These are phyloP conservation scores for Euphorbia celastroides DNA, from an alignment of 441 rosid genomes.

Conservation along the genomic window DNA sequence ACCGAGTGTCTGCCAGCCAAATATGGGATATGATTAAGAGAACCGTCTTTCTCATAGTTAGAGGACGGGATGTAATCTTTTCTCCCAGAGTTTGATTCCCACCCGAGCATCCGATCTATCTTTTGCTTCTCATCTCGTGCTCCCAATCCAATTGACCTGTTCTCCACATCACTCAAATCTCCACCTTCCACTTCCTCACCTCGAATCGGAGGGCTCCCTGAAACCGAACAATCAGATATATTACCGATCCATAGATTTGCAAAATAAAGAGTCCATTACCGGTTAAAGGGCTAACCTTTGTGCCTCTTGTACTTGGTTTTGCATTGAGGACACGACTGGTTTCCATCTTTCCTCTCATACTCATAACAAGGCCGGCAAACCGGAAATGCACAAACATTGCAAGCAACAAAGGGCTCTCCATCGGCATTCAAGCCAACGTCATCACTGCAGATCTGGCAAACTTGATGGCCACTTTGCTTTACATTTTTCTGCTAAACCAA, in stretches of 20 bases:
- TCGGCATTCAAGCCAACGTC: slow-evolving; percentile 24
- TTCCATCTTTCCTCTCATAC: slow-evolving; percentile 41
- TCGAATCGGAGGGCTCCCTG: slow-evolving; percentile 30
- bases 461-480: slow-evolving; percentile 21
- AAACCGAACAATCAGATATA: neutral
- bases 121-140: slow-evolving; percentile 21
- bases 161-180: slow-evolving; percentile 15
- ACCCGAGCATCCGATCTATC: slow-evolving; percentile 29
- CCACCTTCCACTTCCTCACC: slow-evolving; percentile 25
- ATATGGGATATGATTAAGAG: slow-evolving; percentile 30
- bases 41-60: slow-evolving; percentile 21
- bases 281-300: slow-evolving; percentile 24
- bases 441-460: slow-evolving; percentile 42
- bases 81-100: slow-evolving; percentile 29
- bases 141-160: slow-evolving; percentile 17
- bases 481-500: slow-evolving; percentile 17
- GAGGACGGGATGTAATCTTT: slow-evolving; percentile 21
- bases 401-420: slow-evolving; percentile 37
- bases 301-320: slow-evolving; percentile 39
- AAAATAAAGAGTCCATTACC: neutral
- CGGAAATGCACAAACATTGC: slow-evolving; percentile 40
- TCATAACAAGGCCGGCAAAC: slow-evolving; percentile 46
- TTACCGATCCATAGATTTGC: neutral
- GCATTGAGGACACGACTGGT: slow-evolving; percentile 42
- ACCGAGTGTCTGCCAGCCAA: slow-evolving; percentile 30